Evolutionary conservation across 495 filamentous ascomycete genomes (phyloP).

Genomic region (Penicillium egyptiacum): DNA sequence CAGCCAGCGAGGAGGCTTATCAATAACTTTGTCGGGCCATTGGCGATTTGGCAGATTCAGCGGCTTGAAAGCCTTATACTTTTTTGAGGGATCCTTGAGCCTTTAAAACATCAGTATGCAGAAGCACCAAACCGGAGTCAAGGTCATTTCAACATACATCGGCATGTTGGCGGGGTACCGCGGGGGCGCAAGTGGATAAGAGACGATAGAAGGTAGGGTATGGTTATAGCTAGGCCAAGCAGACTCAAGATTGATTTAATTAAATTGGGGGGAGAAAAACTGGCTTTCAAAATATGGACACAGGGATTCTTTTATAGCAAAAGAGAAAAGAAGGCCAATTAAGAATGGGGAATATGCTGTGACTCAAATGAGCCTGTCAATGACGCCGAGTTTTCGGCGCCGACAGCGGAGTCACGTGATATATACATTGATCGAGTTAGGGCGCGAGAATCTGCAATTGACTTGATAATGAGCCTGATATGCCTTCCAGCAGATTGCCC

Average conservation of each 20-base stretch:
- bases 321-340: constrained; percentile 20
- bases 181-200: constrained; percentile 28
- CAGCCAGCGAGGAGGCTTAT: constrained; percentile 81
- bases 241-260: constrained; percentile 11
- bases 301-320: constrained; percentile 17
- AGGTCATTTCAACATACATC: constrained; percentile 31
- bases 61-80: constrained; percentile 81
- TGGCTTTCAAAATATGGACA: constrained; percentile 3
- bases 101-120: constrained; percentile 42
- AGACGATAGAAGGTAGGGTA: constrained; percentile 8
- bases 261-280: neutral
- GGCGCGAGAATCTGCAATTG: neutral
- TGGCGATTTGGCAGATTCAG: constrained; percentile 79
- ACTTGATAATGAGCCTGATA: neutral
- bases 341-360: constrained; percentile 25
- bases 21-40: constrained; percentile 81
- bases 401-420: constrained; percentile 37
- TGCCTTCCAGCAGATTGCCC: neutral
- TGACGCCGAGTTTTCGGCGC: constrained; percentile 33
- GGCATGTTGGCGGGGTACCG: constrained; percentile 42
- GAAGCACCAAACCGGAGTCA: neutral
- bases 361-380: constrained; percentile 28
- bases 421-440: neutral
- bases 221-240: neutral
- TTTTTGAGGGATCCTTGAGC: constrained; percentile 91